Evolutionary conservation across 768 basidiomycete species (phyloP).

Genomic region (Neoboletus brunneissimus): DNA sequence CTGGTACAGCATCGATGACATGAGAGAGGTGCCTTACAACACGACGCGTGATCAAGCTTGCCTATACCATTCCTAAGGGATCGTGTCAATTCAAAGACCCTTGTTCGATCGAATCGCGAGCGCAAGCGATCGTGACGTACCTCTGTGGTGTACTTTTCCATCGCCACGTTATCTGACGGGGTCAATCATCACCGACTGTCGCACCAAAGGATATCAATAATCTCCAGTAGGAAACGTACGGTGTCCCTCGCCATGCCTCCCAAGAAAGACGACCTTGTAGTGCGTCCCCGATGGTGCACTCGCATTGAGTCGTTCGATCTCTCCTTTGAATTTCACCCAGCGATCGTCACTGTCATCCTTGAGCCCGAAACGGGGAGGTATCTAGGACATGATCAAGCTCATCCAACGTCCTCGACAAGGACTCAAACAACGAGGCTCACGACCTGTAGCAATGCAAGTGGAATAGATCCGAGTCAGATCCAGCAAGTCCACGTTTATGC

Average conservation of each 20-base stretch:
- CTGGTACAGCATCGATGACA: conserved; percentile 26
- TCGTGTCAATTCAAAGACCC: neutral
- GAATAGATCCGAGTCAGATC: neutral
- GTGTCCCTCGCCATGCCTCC: conserved; percentile 70
- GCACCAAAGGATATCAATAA: neutral
- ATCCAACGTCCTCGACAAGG: neutral
- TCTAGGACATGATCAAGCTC: conserved; percentile 32
- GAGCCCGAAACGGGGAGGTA: conserved; percentile 58
- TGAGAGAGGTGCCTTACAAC: neutral
- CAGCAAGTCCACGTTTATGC: neutral
- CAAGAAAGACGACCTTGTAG: conserved; percentile 65
- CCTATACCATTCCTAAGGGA: conserved; percentile 55
- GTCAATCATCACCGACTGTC: conserved; percentile 44
- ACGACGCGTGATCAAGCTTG: conserved; percentile 27
- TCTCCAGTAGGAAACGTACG: conserved; percentile 42
- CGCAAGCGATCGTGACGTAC: conserved; percentile 19
- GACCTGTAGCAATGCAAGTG: conserved; percentile 1
- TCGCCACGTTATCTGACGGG: conserved; percentile 64
- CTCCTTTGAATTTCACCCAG: conserved; percentile 46
- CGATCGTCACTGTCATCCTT: conserved; percentile 47
- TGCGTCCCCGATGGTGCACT: conserved; percentile 35
- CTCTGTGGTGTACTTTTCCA: conserved; percentile 57
- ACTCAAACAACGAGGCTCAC: conserved; percentile 6
- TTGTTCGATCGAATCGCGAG: neutral
- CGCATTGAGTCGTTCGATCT: conserved; percentile 46